Base-by-base conservation (phyloP, 768 basidiomycete species). In the Rhodotorula diobovata region DNA sequence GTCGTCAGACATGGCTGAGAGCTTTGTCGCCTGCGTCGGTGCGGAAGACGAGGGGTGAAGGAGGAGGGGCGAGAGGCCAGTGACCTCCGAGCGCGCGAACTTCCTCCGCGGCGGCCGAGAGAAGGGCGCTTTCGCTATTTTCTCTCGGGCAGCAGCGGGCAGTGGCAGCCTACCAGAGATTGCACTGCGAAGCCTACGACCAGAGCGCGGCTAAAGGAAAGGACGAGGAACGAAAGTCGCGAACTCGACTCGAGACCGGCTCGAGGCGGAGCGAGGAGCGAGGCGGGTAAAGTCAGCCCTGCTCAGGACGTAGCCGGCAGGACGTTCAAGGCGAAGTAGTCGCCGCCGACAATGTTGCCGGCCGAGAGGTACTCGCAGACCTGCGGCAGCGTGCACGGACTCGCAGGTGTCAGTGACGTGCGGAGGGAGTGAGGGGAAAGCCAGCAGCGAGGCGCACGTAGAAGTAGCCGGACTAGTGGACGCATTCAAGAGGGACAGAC, bases 1-100 rank as follows among this genome's bases (percentile, higher is more conserved):
- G 64, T 73, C 58, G 60, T 66, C 50, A 9, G 34, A 21, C 21
- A 55, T 23, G 41, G 41, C 41, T 43, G 41, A n/a, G n/a, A n/a
- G n/a, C n/a, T n/a, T n/a, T n/a, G n/a, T n/a, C n/a, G n/a, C n/a
- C n/a, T n/a, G n/a, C n/a, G n/a, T n/a, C n/a, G n/a, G n/a, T n/a
- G n/a, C n/a, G n/a, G n/a, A n/a, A n/a, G n/a, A n/a, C n/a, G n/a
- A n/a, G n/a, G n/a, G 20, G 45, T 46, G 45, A 46, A 21, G 45
- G 15, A 6, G 8, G 32, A 14, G 15, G 51, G 28, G 53, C 53
- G 32, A 34, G 53, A n/a, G n/a, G n/a, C n/a, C n/a, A n/a, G n/a
- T n/a, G n/a, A n/a, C n/a, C n/a, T n/a, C n/a, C n/a, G n/a, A n/a
- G n/a, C n/a, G n/a, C n/a, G n/a, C 14, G 53, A 14, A 18, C 45